A percentile compares a stretch with the other conserved stretches of the same genome.
phyloP scores from a whole-genome alignment of 2,329 filamentous ascomycete genomes.

The Penicillium sp. region DNA sequence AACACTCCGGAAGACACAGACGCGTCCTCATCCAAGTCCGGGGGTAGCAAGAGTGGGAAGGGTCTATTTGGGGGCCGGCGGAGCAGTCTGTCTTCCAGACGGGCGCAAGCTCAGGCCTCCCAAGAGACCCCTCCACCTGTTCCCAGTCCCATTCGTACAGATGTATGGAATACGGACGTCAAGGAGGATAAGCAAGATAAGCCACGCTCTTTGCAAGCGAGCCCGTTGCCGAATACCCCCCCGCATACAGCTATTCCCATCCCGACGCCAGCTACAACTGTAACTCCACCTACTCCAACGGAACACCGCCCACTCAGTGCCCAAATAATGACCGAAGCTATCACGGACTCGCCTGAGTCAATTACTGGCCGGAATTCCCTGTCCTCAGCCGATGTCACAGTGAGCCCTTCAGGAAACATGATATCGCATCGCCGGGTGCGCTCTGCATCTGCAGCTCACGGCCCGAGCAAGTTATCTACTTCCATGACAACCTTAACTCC shows the following conservation, averaged over 20 bases:
- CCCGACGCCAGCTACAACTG: constrained; percentile 55
- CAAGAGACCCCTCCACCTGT: constrained; percentile 35
- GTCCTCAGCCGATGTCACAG: constrained; percentile 50
- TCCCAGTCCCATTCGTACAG: constrained; percentile 34
- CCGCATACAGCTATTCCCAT: constrained; percentile 32
- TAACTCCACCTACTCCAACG: constrained; percentile 66
- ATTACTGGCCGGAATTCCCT: constrained; percentile 28
- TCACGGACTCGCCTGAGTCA: constrained; percentile 44
- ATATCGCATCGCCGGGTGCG: constrained; percentile 68
- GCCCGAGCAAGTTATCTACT: constrained; percentile 85
- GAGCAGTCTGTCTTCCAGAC: constrained; percentile 37
- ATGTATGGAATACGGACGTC: constrained; percentile 9
- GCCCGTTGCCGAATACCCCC: constrained; percentile 32
- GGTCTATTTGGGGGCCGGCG: constrained; percentile 40
- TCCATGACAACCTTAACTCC: constrained; percentile 71
- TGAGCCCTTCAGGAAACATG: constrained; percentile 68
- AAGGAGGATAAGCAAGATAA: constrained; percentile 28
- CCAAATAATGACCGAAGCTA: constrained; percentile 29
- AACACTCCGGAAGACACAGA: constrained; percentile 55
- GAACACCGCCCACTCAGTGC: constrained; percentile 43
- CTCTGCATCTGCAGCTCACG: constrained; percentile 57
- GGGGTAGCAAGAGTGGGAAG: constrained; percentile 42
- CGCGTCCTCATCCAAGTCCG: constrained; percentile 43
- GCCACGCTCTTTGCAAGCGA: constrained; percentile 23
- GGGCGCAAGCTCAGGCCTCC: constrained; percentile 27